phyloP scores from a whole-genome alignment of 495 filamentous ascomycete genomes.

The Neurospora tetraspora region DNA sequence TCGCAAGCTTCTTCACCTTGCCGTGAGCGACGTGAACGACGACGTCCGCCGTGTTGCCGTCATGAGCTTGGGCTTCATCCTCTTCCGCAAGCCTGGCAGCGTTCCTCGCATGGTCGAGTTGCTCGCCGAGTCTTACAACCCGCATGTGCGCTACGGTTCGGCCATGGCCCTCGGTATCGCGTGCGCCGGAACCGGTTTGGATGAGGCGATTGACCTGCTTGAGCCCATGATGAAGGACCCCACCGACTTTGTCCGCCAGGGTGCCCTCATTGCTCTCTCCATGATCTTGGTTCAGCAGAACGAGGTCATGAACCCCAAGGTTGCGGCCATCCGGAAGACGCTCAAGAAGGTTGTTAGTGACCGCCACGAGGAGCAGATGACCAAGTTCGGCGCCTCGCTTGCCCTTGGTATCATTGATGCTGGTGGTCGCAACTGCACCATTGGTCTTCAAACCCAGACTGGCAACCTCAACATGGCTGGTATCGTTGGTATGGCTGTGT shows the following conservation, averaged over 20 bases:
- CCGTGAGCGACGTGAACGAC: slow-evolving; percentile 97
- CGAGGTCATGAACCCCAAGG: slow-evolving; percentile 88
- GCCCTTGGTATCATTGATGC: slow-evolving; percentile 97
- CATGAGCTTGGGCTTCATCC: slow-evolving; percentile 95
- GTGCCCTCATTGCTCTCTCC: slow-evolving; percentile 84
- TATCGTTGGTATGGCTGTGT: slow-evolving; percentile 95
- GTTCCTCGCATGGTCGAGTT: slow-evolving; percentile 99
- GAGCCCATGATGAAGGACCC: slow-evolving; percentile 99
- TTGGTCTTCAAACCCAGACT: slow-evolving; percentile 92
- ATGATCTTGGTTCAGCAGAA: slow-evolving; percentile 99
- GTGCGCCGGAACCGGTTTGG: slow-evolving; percentile 90
- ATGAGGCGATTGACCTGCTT: slow-evolving; percentile 92
- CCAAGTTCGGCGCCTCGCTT: slow-evolving; percentile 91
- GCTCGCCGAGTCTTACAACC: slow-evolving; percentile 95
- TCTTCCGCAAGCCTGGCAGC: slow-evolving; percentile 94
- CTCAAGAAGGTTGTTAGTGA: slow-evolving; percentile 87
- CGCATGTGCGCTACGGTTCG: slow-evolving; percentile 95
- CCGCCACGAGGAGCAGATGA: slow-evolving; percentile 98
- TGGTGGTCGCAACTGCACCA: slow-evolving; percentile 95
- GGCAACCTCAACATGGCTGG: slow-evolving; percentile 97
- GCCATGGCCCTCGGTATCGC: slow-evolving; percentile 98
- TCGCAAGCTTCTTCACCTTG: slow-evolving; percentile 90
- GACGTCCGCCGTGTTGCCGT: slow-evolving; percentile 96
- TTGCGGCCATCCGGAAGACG: slow-evolving; percentile 69
- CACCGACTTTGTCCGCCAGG: slow-evolving; percentile 95